These are phyloP conservation scores for Nematocida sp. DNA, from an alignment of 371 early-diverging fungal species.

Conservation along the genomic window DNA sequence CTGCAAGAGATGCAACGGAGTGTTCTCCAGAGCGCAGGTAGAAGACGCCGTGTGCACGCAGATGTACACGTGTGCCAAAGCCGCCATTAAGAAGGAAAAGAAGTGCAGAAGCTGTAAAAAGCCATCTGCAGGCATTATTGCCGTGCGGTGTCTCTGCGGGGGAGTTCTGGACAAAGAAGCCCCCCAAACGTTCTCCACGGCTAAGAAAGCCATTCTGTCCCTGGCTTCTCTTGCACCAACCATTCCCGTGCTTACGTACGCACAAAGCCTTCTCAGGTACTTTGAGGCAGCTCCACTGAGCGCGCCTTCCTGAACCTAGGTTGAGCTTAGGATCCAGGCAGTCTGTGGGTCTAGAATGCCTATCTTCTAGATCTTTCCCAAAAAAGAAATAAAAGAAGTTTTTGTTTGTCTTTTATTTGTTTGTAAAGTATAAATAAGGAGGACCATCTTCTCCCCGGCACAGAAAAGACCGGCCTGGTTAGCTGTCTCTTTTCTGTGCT, in stretches of 20 bases:
- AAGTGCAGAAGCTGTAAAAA: slow-evolving; percentile 28
- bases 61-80: neutral
- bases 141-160: slow-evolving; percentile 19
- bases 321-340: neutral
- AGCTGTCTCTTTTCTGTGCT: too few species aligned
- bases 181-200: neutral
- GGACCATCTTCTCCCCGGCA: too few species aligned
- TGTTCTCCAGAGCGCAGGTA: neutral
- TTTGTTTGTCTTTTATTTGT: too few species aligned
- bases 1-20: slow-evolving; percentile 3
- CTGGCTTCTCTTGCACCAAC: slow-evolving; percentile 18
- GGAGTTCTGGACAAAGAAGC: neutral
- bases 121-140: neutral
- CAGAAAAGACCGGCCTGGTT: too few species aligned
- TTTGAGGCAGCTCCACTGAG: too few species aligned
- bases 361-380: too few species aligned
- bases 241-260: slow-evolving; percentile 11
- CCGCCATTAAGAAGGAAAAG: slow-evolving; percentile 30
- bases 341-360: neutral
- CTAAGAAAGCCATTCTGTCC: neutral
- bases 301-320: neutral
- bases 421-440: too few species aligned
- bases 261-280: neutral
- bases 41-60: neutral
- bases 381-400: too few species aligned